phyloP scores from a whole-genome alignment of 2,329 filamentous ascomycete genomes.

The Tolypocladium ophioglossoides region DNA sequence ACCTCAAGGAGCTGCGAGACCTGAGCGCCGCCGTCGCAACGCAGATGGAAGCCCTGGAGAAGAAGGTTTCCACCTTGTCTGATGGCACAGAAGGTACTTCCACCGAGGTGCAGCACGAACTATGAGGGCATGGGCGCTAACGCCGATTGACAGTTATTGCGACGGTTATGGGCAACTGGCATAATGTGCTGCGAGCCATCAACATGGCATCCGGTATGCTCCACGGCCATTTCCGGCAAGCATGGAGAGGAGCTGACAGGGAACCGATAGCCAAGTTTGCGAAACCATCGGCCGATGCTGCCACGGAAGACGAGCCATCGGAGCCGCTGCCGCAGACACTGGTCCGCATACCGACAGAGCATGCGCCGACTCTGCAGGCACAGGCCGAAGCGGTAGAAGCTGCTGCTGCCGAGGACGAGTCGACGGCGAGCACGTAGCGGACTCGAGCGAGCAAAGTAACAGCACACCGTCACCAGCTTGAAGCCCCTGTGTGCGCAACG shows the following conservation, averaged over 20 bases:
- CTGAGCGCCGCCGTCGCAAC: slow-evolving; percentile 67
- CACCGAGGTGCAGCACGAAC: too few species aligned
- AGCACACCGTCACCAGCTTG: background rate
- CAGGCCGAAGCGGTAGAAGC: slow-evolving; percentile 43
- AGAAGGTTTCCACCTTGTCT: slow-evolving; percentile 66
- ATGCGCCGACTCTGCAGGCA: slow-evolving; percentile 54
- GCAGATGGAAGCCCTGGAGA: slow-evolving; percentile 74
- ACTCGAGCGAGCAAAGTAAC: background rate
- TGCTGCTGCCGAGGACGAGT: slow-evolving; percentile 27
- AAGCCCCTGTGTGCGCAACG: background rate
- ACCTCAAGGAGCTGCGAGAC: slow-evolving; percentile 65
- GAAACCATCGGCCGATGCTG: slow-evolving; percentile 37
- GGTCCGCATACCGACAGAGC: slow-evolving; percentile 75
- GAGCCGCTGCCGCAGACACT: slow-evolving; percentile 66
- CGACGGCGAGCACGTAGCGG: background rate
- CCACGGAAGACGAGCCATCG: slow-evolving; percentile 25
- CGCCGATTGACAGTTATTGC: slow-evolving; percentile 54
- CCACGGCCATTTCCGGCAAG: slow-evolving; percentile 4
- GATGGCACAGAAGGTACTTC: slow-evolving; percentile 69
- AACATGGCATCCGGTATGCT: slow-evolving; percentile 72
- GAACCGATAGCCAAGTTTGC: slow-evolving; percentile 53
- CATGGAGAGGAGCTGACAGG: background rate
- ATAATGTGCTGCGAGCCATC: slow-evolving; percentile 74
- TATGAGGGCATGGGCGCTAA: slow-evolving; percentile 8
- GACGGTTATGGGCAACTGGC: slow-evolving; percentile 78